phyloP scores from a whole-genome alignment of 2,329 filamentous ascomycete species.

The Graphilbum fragrans region DNA sequence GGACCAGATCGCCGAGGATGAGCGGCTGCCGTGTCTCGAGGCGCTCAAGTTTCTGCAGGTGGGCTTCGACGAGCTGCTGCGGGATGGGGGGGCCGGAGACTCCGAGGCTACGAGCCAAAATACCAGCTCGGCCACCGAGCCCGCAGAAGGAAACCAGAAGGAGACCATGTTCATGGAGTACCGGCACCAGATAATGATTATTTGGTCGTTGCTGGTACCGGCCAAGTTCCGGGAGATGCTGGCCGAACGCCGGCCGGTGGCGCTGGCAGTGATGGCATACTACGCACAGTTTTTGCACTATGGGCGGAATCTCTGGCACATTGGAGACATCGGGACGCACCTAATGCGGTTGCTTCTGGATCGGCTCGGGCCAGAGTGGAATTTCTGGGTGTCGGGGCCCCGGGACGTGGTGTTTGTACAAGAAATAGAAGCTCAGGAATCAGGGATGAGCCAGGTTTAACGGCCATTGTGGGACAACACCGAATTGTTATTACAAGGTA shows the following conservation, averaged over 20 bases:
- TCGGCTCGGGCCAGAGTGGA: too few species aligned
- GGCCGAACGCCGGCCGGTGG: constrained; percentile 12
- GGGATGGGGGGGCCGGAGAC: not conserved
- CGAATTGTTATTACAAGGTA: too few species aligned
- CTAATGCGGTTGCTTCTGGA: too few species aligned
- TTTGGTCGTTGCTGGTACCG: constrained; percentile 14
- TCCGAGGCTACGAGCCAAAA: too few species aligned
- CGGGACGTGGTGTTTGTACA: too few species aligned
- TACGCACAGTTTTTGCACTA: constrained; percentile 17
- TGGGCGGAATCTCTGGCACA: constrained; percentile 15
- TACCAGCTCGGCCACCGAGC: not conserved
- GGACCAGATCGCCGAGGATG: constrained; percentile 9
- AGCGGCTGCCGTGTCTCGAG: constrained; percentile 14
- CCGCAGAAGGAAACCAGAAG: constrained; percentile 6
- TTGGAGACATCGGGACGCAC: constrained; percentile 14
- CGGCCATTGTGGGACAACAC: too few species aligned
- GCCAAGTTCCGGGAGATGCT: constrained; percentile 3
- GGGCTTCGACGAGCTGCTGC: constrained; percentile 12
- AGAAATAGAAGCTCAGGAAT: too few species aligned
- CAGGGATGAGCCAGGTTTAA: too few species aligned
- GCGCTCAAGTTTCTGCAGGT: constrained; percentile 16
- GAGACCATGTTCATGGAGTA: constrained; percentile 16
- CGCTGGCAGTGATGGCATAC: constrained; percentile 16
- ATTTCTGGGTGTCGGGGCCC: too few species aligned
- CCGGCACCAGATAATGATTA: too few species aligned